Conservation (phyloP, 768 basidiomycete genomes). For the Russula dissimulans region DNA sequence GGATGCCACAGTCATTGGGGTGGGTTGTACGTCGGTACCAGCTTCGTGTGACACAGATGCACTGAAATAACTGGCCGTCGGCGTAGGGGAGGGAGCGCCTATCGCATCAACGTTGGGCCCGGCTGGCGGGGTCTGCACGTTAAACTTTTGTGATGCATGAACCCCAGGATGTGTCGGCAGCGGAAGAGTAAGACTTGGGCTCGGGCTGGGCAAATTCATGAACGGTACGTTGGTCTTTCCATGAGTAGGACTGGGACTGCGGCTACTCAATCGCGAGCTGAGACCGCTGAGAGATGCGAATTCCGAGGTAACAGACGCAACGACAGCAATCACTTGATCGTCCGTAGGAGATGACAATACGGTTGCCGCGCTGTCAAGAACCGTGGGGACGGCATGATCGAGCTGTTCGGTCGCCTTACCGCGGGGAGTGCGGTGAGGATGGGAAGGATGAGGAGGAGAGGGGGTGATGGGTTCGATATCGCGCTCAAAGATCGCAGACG, state of each 20-base stretch:
- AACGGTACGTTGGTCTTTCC: constrained; percentile 25
- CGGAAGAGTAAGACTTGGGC: constrained; percentile 17
- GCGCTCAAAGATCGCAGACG: constrained; percentile 86
- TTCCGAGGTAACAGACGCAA: constrained; percentile 40
- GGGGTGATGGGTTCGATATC: constrained; percentile 67
- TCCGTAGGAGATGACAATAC: constrained; percentile 42
- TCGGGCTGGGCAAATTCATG: constrained; percentile 20
- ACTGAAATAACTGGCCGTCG: constrained; percentile 24
- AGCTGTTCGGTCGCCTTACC: constrained; percentile 65
- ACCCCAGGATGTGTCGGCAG: constrained; percentile 3
- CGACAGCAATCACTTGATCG: constrained; percentile 52
- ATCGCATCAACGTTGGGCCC: neutral
- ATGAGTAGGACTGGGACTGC: constrained; percentile 54
- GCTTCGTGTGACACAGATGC: constrained; percentile 25
- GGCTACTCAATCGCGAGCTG: constrained; percentile 51
- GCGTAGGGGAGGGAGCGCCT: constrained; percentile 21
- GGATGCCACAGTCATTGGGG: constrained; percentile 21
- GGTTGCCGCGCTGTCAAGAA: constrained; percentile 74
- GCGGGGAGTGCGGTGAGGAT: constrained; percentile 68
- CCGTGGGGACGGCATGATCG: constrained; percentile 76
- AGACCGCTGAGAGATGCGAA: constrained; percentile 41
- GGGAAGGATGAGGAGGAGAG: constrained; percentile 33
- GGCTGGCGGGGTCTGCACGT: constrained; percentile 3
- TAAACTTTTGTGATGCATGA: neutral
- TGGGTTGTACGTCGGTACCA: constrained; percentile 12